A percentile compares a stretch with the other conserved stretches of the same genome.
These are phyloP conservation scores for Suillus clintonianus DNA, from an alignment of 768 basidiomycete species.

Conservation along the genomic window DNA sequence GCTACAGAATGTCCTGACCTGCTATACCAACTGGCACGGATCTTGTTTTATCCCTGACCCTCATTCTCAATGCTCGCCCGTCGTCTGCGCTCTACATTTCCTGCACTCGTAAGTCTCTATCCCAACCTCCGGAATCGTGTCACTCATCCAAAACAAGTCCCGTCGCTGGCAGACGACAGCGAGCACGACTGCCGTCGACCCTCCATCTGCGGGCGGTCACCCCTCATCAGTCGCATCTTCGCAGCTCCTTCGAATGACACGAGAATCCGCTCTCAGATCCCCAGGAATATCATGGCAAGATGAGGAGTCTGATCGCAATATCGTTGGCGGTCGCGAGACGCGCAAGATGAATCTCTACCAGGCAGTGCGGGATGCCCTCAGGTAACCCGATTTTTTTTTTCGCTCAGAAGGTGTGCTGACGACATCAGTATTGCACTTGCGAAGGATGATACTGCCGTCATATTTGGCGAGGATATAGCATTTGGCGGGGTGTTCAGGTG, in stretches of 20 bases:
- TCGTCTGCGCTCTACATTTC: slow-evolving; percentile 20
- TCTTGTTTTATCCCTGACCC: slow-evolving; percentile 22
- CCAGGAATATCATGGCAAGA: slow-evolving; percentile 75
- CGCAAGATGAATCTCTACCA: slow-evolving; percentile 97
- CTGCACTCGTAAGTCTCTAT: slow-evolving; percentile 17
- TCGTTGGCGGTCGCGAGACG: slow-evolving; percentile 78
- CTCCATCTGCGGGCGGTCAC: slow-evolving; percentile 82
- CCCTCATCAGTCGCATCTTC: slow-evolving; percentile 73
- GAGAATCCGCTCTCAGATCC: slow-evolving; percentile 71
- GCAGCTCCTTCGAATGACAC: slow-evolving; percentile 58
- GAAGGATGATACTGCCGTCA: slow-evolving; percentile 84
- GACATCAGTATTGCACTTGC: slow-evolving; percentile 69
- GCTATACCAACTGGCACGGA: slow-evolving; percentile 20
- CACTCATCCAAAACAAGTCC: slow-evolving; percentile 12
- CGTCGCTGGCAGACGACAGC: slow-evolving; percentile 54
- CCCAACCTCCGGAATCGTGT: neutral
- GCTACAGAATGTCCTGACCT: slow-evolving; percentile 1
- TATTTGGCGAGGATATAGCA: slow-evolving; percentile 90
- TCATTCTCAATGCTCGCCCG: slow-evolving; percentile 19
- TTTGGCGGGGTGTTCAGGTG: slow-evolving; percentile 96
- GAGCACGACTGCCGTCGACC: slow-evolving; percentile 38
- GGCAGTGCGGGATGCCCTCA: slow-evolving; percentile 88
- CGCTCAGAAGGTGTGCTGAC: slow-evolving; percentile 9
- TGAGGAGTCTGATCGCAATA: slow-evolving; percentile 49
- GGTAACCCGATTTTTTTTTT: slow-evolving; percentile 41